phyloP scores from a whole-genome alignment of 306 rosid genomes.

The Ceratonia siliqua region DNA sequence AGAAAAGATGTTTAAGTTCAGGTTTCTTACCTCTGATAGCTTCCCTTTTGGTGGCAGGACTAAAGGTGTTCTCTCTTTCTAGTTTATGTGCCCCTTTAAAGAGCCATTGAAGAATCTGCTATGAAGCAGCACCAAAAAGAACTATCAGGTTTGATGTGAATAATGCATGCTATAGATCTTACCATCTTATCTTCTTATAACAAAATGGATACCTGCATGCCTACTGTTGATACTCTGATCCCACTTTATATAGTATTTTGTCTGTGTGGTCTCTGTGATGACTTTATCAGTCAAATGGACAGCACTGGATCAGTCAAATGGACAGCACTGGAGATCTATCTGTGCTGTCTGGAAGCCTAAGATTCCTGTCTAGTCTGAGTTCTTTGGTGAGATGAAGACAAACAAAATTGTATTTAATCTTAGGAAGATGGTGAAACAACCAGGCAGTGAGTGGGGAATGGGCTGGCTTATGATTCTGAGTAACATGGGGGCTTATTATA shows the following conservation, averaged over 20 bases:
- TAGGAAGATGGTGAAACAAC: slow-evolving; percentile 78
- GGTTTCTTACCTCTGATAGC: slow-evolving; percentile 46
- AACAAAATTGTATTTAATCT: slow-evolving; percentile 58
- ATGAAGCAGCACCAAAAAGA: slow-evolving; percentile 29
- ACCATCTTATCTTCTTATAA: slow-evolving; percentile 31
- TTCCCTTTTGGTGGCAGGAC: slow-evolving; percentile 43
- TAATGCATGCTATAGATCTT: slow-evolving; percentile 36
- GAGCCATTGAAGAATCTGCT: slow-evolving; percentile 67
- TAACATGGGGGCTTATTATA: slow-evolving; percentile 64
- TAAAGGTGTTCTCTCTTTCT: slow-evolving; percentile 39
- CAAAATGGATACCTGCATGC: slow-evolving; percentile 47
- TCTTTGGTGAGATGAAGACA: slow-evolving; percentile 64
- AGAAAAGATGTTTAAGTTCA: neutral
- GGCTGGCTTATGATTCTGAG: slow-evolving; percentile 64
- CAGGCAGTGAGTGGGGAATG: slow-evolving; percentile 60
- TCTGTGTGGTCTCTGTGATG: slow-evolving; percentile 28
- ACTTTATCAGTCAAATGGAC: slow-evolving; percentile 58
- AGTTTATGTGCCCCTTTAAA: slow-evolving; percentile 45
- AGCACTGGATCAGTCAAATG: slow-evolving; percentile 57
- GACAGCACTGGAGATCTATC: slow-evolving; percentile 63
- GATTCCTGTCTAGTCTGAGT: slow-evolving; percentile 71
- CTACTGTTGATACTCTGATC: slow-evolving; percentile 31
- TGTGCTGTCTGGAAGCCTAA: slow-evolving; percentile 58
- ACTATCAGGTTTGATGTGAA: slow-evolving; percentile 40
- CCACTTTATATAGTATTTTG: slow-evolving; percentile 25